Evolutionary conservation across 257 asterid genomes (phyloP).

Genomic region (Eucommia ulmoides): DNA sequence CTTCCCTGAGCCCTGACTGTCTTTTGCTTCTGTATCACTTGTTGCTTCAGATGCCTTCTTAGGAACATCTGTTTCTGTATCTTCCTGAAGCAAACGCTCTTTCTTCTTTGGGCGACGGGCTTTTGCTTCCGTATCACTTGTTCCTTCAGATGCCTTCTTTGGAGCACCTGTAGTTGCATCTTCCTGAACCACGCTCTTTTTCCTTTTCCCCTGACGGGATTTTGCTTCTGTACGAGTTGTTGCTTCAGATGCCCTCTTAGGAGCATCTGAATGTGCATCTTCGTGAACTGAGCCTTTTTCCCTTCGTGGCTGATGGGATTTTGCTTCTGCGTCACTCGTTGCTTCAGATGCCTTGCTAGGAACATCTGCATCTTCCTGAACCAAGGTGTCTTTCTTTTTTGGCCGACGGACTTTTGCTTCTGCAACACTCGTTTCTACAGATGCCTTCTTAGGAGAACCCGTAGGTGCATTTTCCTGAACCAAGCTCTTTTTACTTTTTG

Average conservation of each 20-base stretch:
- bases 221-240: too few relatives aligned
- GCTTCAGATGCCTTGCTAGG: slow-evolving; percentile 28
- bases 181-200: too few relatives aligned
- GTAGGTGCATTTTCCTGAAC: neutral
- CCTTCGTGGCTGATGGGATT: too few relatives aligned
- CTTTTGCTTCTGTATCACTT: slow-evolving; percentile 39
- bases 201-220: slow-evolving; percentile 20
- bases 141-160: neutral
- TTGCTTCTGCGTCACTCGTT: slow-evolving; percentile 40
- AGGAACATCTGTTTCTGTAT: slow-evolving; percentile 21
- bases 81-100: neutral
- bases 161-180: neutral
- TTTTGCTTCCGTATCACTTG: neutral
- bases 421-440: neutral
- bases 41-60: slow-evolving; percentile 29
- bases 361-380: slow-evolving; percentile 12
- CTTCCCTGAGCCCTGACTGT: slow-evolving; percentile 20
- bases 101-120: too few relatives aligned
- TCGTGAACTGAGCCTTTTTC: too few relatives aligned
- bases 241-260: too few relatives aligned
- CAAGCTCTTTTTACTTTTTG: slow-evolving; percentile 17
- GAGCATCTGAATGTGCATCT: too few relatives aligned
- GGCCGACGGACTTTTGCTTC: neutral
- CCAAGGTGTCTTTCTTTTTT: neutral
- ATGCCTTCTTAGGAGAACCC: neutral